A percentile compares a stretch with the other conserved stretches of the same genome.
Evolutionary conservation across 2,329 filamentous ascomycete species (phyloP).

Genomic region (Exophiala spinifera): DNA sequence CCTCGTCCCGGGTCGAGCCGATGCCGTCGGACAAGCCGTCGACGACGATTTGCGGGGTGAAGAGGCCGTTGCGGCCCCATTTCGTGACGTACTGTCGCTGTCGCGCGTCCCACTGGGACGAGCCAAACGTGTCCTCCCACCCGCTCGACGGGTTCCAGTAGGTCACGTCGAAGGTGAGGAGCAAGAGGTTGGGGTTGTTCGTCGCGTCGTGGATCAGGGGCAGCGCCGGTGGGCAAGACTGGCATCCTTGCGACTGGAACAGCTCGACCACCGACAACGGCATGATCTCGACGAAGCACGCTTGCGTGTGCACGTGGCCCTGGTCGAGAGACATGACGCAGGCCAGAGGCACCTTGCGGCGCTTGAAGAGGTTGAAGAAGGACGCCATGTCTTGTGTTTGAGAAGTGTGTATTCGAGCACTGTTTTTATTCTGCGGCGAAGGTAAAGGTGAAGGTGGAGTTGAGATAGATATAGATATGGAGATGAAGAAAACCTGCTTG

Average conservation of each 20-base stretch:
- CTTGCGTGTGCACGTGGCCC: slow-evolving; percentile 21
- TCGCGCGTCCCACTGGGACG: slow-evolving; percentile 17
- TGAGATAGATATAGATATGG: no score
- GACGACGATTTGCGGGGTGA: slow-evolving; percentile 24
- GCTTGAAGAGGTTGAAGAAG: slow-evolving; percentile 21
- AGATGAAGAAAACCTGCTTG: no score
- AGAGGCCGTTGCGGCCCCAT: slow-evolving; percentile 19
- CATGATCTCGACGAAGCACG: slow-evolving; percentile 24
- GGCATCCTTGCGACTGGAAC: slow-evolving; percentile 25
- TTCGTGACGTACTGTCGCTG: slow-evolving; percentile 20
- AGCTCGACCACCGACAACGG: slow-evolving; percentile 24
- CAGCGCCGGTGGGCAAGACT: slow-evolving; percentile 22
- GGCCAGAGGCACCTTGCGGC: slow-evolving; percentile 19
- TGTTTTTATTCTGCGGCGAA: not conserved
- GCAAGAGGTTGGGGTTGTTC: slow-evolving; percentile 20
- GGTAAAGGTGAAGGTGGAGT: not conserved
- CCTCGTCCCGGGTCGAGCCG: slow-evolving; percentile 16
- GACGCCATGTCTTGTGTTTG: slow-evolving; percentile 16
- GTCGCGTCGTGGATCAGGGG: slow-evolving; percentile 21
- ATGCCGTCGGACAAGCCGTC: slow-evolving; percentile 21
- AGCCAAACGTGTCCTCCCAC: slow-evolving; percentile 25
- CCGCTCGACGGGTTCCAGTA: slow-evolving; percentile 23
- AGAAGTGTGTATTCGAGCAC: not conserved
- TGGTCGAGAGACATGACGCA: slow-evolving; percentile 20
- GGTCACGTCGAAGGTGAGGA: slow-evolving; percentile 25